Conservation (phyloP, 805 yeast genomes). For the Candida golubevii region DNA sequence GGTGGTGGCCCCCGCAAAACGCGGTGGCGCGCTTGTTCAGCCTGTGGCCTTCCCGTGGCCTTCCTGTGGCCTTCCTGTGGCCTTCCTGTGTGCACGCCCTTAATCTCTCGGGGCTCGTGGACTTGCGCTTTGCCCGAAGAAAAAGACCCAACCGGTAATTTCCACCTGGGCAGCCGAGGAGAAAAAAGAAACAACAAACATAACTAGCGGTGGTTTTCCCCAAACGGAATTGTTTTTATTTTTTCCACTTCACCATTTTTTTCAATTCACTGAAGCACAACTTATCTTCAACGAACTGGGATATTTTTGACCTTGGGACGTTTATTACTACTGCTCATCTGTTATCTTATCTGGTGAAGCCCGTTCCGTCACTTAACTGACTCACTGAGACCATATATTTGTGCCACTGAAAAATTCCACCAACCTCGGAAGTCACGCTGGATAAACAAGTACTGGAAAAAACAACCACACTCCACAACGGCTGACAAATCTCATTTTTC, state of each 20-base stretch:
- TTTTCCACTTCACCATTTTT: not conserved
- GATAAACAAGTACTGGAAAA: not conserved
- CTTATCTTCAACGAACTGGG: not conserved
- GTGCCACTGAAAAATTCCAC: slow-evolving; percentile 8
- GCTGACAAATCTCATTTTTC: too few relatives aligned
- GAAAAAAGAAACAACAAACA: not conserved
- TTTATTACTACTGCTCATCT: too few relatives aligned
- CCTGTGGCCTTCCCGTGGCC: too few relatives aligned
- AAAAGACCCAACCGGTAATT: slow-evolving; percentile 8
- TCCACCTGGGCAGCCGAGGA: slow-evolving; percentile 1
- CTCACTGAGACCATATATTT: slow-evolving; percentile 3
- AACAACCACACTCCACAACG: not conserved
- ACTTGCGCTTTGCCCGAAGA: slow-evolving; percentile 7
- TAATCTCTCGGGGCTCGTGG: slow-evolving; percentile 3
- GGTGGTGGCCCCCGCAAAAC: too few relatives aligned
- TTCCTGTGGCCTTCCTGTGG: too few relatives aligned
- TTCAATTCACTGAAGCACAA: not conserved
- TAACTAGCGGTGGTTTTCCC: not conserved
- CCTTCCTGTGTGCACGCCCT: too few relatives aligned
- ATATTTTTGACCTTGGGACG: not conserved
- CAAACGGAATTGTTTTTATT: not conserved
- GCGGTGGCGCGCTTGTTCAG: too few relatives aligned
- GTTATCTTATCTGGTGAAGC: not conserved
- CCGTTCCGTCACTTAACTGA: not conserved
- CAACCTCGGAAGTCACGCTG: not conserved